phyloP scores from a whole-genome alignment of 306 rosid genomes.

The Abrus pulchellus region DNA sequence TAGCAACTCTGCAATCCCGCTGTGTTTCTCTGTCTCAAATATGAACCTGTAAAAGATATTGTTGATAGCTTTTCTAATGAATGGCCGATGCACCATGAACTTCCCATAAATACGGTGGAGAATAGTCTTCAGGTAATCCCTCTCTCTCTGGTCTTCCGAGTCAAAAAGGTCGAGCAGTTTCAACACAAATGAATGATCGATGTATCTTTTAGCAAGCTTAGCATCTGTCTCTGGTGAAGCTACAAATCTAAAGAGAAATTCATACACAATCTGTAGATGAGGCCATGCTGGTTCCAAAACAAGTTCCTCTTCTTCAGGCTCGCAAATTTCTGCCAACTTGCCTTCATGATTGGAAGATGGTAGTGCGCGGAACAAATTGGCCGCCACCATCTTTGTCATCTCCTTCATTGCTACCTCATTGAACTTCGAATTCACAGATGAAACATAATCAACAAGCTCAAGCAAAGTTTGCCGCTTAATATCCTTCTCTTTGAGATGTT shows the following conservation, averaged over 20 bases:
- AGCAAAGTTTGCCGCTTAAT: slow-evolving; percentile 64
- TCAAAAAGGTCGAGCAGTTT: slow-evolving; percentile 71
- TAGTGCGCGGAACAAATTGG: slow-evolving; percentile 65
- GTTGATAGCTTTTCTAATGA: slow-evolving; percentile 72
- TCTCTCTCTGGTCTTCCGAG: slow-evolving; percentile 77
- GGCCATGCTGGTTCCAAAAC: slow-evolving; percentile 74
- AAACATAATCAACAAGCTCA: slow-evolving; percentile 70
- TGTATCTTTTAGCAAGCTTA: slow-evolving; percentile 67
- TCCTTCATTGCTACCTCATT: slow-evolving; percentile 64
- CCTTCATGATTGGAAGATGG: slow-evolving; percentile 58
- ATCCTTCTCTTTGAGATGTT: slow-evolving; percentile 64
- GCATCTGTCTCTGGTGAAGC: slow-evolving; percentile 72
- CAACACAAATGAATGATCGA: slow-evolving; percentile 70
- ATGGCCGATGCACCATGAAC: slow-evolving; percentile 76
- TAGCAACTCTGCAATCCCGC: slow-evolving; percentile 70
- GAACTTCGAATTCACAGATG: slow-evolving; percentile 59
- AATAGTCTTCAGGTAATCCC: slow-evolving; percentile 73
- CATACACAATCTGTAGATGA: slow-evolving; percentile 71
- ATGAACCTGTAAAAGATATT: slow-evolving; percentile 69
- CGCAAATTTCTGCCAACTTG: slow-evolving; percentile 54
- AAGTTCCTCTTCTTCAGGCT: slow-evolving; percentile 70
- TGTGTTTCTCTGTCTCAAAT: slow-evolving; percentile 73
- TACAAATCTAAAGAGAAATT: slow-evolving; percentile 65
- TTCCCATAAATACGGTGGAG: slow-evolving; percentile 74
- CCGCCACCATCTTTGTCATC: slow-evolving; percentile 65